phyloP scores from a whole-genome alignment of 805 yeast genomes.

The Ogataea ramenticola region DNA sequence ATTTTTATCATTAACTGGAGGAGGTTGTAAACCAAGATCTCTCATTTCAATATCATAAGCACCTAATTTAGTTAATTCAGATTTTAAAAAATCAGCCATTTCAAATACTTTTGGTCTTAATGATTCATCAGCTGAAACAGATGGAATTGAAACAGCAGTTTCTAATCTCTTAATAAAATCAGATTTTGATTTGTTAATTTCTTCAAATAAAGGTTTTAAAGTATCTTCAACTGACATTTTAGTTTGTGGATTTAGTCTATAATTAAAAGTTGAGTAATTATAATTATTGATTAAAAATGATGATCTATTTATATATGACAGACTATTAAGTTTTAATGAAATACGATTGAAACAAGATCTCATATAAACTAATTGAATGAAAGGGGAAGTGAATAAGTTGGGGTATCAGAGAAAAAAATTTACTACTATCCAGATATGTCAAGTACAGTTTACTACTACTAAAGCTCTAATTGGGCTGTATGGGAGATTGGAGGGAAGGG shows the following conservation, averaged over 20 bases:
- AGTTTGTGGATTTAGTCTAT: constrained; percentile 1
- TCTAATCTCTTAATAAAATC: constrained; percentile 63
- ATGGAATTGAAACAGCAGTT: constrained; percentile 88
- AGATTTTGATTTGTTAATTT: constrained; percentile 71
- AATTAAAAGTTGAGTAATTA: background rate
- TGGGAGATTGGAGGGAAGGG: too few relatives aligned
- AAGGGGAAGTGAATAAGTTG: background rate
- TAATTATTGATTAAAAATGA: too few relatives aligned
- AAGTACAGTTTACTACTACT: too few relatives aligned
- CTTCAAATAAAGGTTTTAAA: constrained; percentile 35
- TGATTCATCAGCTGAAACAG: constrained; percentile 87
- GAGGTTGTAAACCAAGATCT: constrained; percentile 85
- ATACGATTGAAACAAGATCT: background rate
- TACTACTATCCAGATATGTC: too few relatives aligned
- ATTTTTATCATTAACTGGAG: constrained; percentile 64
- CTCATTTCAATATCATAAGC: constrained; percentile 76
- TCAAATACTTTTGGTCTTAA: constrained; percentile 84
- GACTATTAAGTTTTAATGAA: too few relatives aligned
- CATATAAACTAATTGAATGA: background rate
- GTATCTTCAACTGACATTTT: constrained; percentile 22
- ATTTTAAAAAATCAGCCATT: constrained; percentile 78
- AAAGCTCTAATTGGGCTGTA: too few relatives aligned
- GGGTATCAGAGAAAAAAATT: too few relatives aligned
- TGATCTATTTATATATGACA: background rate
- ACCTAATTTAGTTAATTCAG: constrained; percentile 65